A percentile compares a stretch with the other conserved stretches of the same genome.
phyloP scores from a whole-genome alignment of 2,329 filamentous ascomycete species.

The Exophiala xenobiotica region DNA sequence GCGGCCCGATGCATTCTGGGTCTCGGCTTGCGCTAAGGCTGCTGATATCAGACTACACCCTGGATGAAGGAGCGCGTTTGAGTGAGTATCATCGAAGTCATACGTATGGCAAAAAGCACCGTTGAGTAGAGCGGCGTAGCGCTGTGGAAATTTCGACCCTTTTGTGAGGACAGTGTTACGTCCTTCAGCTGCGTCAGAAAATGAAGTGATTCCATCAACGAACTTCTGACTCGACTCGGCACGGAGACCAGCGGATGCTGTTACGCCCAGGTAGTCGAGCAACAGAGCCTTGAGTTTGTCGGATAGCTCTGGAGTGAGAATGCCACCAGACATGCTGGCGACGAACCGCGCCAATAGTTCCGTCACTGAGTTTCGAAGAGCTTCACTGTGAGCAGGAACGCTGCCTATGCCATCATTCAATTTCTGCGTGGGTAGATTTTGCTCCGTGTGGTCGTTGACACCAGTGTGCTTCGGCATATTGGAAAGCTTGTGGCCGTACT shows the following conservation, averaged over 20 bases:
- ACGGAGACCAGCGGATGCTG: conserved; percentile 7
- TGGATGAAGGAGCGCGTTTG: conserved; percentile 41
- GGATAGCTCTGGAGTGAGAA: not conserved
- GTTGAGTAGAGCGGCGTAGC: conserved; percentile 44
- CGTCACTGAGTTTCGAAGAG: not conserved
- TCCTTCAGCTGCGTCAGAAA: not conserved
- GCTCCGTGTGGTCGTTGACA: too few relatives aligned
- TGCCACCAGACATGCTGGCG: too few relatives aligned
- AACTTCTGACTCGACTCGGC: not conserved
- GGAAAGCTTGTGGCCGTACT: too few relatives aligned
- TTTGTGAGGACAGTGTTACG: conserved; percentile 1
- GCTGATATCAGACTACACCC: conserved; percentile 38
- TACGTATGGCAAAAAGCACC: conserved; percentile 43
- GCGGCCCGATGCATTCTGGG: not conserved
- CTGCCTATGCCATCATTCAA: too few relatives aligned
- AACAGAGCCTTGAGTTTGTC: conserved; percentile 11
- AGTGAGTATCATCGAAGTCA: conserved; percentile 48
- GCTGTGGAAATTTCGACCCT: conserved; percentile 24
- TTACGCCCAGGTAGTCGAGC: conserved; percentile 17
- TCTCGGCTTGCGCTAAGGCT: conserved; percentile 32
- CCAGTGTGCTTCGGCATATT: too few relatives aligned
- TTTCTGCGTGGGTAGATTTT: too few relatives aligned
- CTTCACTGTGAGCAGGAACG: too few relatives aligned
- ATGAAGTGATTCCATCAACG: not conserved
- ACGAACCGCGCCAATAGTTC: not conserved